Evolutionary conservation across 2,329 filamentous ascomycete species (phyloP).

Genomic region (Cladosporium colombiae): DNA sequence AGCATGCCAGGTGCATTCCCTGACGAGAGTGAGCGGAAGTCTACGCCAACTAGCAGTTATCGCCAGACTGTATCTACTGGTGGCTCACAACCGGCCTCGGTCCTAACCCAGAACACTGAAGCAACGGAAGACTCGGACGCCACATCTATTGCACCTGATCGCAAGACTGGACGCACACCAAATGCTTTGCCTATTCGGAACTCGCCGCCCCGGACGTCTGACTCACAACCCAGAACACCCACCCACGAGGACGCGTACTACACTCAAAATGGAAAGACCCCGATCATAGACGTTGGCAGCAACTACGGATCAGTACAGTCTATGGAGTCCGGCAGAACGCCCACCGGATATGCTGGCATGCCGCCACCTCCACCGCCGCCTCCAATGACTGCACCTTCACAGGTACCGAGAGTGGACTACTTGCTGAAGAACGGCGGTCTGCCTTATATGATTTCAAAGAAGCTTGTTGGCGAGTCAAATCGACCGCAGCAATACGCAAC

Average conservation of each 20-base stretch:
- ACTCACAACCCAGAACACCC: slow-evolving; percentile 50
- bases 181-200: slow-evolving; percentile 40
- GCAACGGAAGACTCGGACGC: slow-evolving; percentile 47
- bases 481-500: slow-evolving; percentile 61
- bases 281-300: slow-evolving; percentile 45
- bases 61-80: slow-evolving; percentile 35
- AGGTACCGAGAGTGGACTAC: slow-evolving; percentile 85
- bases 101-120: slow-evolving; percentile 41
- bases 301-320: slow-evolving; percentile 18
- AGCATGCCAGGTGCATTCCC: slow-evolving; percentile 39
- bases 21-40: slow-evolving; percentile 39
- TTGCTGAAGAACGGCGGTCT: slow-evolving; percentile 86
- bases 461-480: slow-evolving; percentile 64
- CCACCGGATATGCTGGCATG: slow-evolving; percentile 40
- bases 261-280: slow-evolving; percentile 41
- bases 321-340: slow-evolving; percentile 19
- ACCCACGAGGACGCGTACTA: slow-evolving; percentile 42
- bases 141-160: slow-evolving; percentile 47
- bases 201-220: slow-evolving; percentile 44
- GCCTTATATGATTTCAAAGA: slow-evolving; percentile 68
- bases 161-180: slow-evolving; percentile 34
- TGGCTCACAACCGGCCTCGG: slow-evolving; percentile 42
- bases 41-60: slow-evolving; percentile 41
- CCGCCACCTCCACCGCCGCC: slow-evolving; percentile 75
- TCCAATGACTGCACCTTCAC: slow-evolving; percentile 62